Evolutionary conservation across 768 basidiomycete species (phyloP), one percentile per base, ranked within the genome.

Genomic region (Mycena kentingensis): DNA sequence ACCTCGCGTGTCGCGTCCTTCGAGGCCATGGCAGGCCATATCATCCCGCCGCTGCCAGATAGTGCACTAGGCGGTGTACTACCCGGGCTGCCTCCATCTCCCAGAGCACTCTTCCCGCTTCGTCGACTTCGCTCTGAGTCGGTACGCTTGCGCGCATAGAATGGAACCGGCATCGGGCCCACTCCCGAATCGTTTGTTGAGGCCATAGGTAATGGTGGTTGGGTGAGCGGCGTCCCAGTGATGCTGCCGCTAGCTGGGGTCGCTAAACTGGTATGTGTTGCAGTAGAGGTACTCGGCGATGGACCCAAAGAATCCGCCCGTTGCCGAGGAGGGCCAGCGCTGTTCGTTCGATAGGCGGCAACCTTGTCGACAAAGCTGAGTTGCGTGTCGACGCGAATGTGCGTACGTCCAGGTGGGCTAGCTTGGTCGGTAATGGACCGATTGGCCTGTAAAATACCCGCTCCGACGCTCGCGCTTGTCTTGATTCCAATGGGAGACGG

Each of bases 311-410:
- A 74, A 57, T 53, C 65, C 60, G 55, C 65, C 53, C 50, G 60
- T 64, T 66, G 51, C 64, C 26, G 68, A 64, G 55, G 64, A 60
- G 16, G 80, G 69, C 84, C 82, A 57, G 74, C 78, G 65, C 79
- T 81, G 46, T 83, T 72, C 50, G 74, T 78, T 15, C 89, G 77
- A 63, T 92, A 91, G 52, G 84, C 77, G 34, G 77, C 80, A 57
- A 85, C 78, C 62, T 77, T 82, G 47, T 84, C 80, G 35, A 87
- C 83, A 58, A 88, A 79, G 18, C 76, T 73, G 5, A 76, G 38
- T 79, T 77, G 46, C 77, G 61, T n/a, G 71, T 70, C 31, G 70
- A 60, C 51, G 52, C 58, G 24, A 66, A 66, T 12, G 60, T 67
- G 4, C 65, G 64, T 6, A 65, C 57, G 32, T 65, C 62, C 13